Conservation (phyloP, 176 grass and related monocot genomes). For the Oryza nivara region DNA sequence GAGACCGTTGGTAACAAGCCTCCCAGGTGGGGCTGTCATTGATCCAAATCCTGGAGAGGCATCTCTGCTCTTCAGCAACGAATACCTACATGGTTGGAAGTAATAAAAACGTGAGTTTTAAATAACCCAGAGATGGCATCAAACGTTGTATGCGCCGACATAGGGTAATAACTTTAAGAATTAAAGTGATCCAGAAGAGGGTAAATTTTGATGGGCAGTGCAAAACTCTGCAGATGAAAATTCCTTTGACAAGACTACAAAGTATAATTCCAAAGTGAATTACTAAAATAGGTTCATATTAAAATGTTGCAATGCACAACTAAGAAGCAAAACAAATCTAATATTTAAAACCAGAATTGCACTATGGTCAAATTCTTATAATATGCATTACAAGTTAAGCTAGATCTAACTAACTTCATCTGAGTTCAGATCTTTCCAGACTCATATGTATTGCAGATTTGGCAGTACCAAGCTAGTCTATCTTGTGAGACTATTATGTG, state of each 20-base stretch:
- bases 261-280: neutral
- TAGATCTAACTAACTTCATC: neutral
- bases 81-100: conserved; percentile 63
- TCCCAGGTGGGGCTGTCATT: conserved; percentile 37
- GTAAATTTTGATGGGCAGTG: neutral
- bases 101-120: conserved; percentile 1
- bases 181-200: conserved; percentile 28
- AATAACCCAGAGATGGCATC: neutral
- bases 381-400: conserved; percentile 19
- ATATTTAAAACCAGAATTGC: conserved; percentile 5
- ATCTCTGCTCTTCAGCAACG: conserved; percentile 78
- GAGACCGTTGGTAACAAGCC: conserved; percentile 49
- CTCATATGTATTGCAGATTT: neutral
- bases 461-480: conserved; percentile 12
- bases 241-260: conserved; percentile 17
- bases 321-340: neutral
- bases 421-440: neutral
- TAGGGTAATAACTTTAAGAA: conserved; percentile 1
- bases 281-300: neutral
- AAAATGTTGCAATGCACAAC: neutral
- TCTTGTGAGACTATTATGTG: conserved; percentile 12
- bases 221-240: neutral
- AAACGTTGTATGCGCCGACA: neutral
- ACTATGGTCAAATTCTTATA: neutral
- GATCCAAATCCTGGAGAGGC: conserved; percentile 72